Evolutionary conservation across 2,329 filamentous ascomycete genomes (phyloP).

Genomic region (Calycina herbarum): DNA sequence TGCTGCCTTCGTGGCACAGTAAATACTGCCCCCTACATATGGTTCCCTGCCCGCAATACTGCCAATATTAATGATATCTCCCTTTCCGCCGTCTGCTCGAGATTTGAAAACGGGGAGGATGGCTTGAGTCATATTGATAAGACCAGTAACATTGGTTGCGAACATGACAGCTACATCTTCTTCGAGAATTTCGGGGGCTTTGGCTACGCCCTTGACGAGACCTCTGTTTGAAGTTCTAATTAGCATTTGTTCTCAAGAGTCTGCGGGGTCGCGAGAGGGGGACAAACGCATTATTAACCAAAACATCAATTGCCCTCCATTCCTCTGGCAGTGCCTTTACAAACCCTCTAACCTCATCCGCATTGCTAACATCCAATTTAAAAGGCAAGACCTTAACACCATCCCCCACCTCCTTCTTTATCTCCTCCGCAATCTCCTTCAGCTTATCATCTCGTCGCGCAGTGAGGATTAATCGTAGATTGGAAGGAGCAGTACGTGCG

Average conservation of each 20-base stretch:
- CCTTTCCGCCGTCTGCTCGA: slow-evolving; percentile 66
- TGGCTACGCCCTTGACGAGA: slow-evolving; percentile 83
- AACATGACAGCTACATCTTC: slow-evolving; percentile 89
- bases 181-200: slow-evolving; percentile 78
- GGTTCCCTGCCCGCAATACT: slow-evolving; percentile 88
- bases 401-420: slow-evolving; percentile 71
- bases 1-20: slow-evolving; percentile 91
- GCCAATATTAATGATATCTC: slow-evolving; percentile 95
- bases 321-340: slow-evolving; percentile 73
- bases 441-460: slow-evolving; percentile 82
- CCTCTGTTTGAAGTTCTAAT: slow-evolving; percentile 54
- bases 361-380: slow-evolving; percentile 82
- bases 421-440: slow-evolving; percentile 73
- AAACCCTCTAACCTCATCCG: slow-evolving; percentile 71
- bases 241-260: background rate
- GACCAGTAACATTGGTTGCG: slow-evolving; percentile 86
- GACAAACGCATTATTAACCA: slow-evolving; percentile 94
- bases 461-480: slow-evolving; percentile 82
- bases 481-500: slow-evolving; percentile 76
- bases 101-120: slow-evolving; percentile 79
- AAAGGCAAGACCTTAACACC: slow-evolving; percentile 82
- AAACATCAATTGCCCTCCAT: slow-evolving; percentile 79
- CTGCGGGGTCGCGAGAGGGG: background rate
- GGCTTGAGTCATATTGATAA: slow-evolving; percentile 96
- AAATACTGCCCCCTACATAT: slow-evolving; percentile 84